phyloP scores from a whole-genome alignment of 164 flowering plant species.

The Kingdonia uniflora region DNA sequence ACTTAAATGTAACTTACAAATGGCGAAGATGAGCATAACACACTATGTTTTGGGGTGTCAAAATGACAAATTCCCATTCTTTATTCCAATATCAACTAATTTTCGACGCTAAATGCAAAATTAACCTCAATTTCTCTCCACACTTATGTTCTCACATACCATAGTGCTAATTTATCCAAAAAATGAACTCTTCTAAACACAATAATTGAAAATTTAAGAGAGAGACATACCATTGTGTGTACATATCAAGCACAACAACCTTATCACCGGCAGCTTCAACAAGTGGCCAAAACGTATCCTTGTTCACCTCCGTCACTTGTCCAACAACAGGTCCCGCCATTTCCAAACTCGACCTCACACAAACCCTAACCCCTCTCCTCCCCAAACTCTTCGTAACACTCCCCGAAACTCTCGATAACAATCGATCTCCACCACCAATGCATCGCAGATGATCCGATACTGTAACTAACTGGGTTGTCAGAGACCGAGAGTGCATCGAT shows the following conservation, averaged over 20 bases:
- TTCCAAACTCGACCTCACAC: conserved; percentile 21
- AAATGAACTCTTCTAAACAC: background rate
- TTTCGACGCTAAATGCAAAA: too few relatives aligned
- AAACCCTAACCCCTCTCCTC: conserved; percentile 7
- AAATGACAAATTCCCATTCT: too few relatives aligned
- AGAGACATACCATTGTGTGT: conserved; percentile 26
- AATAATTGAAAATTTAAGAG: background rate
- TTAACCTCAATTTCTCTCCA: too few relatives aligned
- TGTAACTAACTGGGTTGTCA: conserved; percentile 2
- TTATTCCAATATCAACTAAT: too few relatives aligned
- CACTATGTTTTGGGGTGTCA: too few relatives aligned
- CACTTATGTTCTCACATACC: too few relatives aligned
- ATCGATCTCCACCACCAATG: too few relatives aligned
- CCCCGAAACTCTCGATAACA: background rate
- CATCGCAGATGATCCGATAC: conserved; percentile 7
- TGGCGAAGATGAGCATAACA: too few relatives aligned
- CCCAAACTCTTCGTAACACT: too few relatives aligned
- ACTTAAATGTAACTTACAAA: too few relatives aligned
- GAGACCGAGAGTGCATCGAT: conserved; percentile 3
- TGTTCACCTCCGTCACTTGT: conserved; percentile 31
- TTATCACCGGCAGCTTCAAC: conserved; percentile 25
- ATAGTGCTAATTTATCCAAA: background rate
- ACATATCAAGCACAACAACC: conserved; percentile 35
- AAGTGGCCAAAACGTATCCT: conserved; percentile 40
- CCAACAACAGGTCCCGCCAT: conserved; percentile 26